Evolutionary conservation across 2,329 filamentous ascomycete species (phyloP).

Genomic region (Ampelomyces quisqualis): DNA sequence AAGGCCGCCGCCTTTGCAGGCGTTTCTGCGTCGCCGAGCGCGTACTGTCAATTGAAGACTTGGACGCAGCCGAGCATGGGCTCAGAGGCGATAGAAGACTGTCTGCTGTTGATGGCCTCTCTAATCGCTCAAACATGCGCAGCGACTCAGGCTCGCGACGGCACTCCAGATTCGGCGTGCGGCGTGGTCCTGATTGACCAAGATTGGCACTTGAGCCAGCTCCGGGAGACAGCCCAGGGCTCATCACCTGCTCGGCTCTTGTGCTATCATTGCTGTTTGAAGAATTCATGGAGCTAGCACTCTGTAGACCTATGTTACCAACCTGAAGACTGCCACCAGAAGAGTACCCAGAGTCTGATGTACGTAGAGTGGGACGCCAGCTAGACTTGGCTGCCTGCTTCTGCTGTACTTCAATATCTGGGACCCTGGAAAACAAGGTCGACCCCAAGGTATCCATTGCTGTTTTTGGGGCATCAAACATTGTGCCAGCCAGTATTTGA

Average conservation of each 20-base stretch:
- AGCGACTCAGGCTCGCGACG: no score
- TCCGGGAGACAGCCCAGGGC: not conserved
- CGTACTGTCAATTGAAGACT: slow-evolving; percentile 10
- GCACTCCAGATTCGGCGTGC: no score
- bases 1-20: slow-evolving; percentile 36
- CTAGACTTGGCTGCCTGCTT: slow-evolving; percentile 7
- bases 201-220: no score
- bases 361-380: slow-evolving; percentile 29
- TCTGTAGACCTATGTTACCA: slow-evolving; percentile 5
- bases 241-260: not conserved
- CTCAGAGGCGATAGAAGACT: slow-evolving; percentile 20
- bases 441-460: slow-evolving; percentile 6
- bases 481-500: slow-evolving; percentile 27
- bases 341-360: slow-evolving; percentile 45
- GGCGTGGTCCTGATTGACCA: no score
- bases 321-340: slow-evolving; percentile 43
- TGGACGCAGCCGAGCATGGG: slow-evolving; percentile 24
- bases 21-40: slow-evolving; percentile 23
- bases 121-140: slow-evolving; percentile 10
- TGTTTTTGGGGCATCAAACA: slow-evolving; percentile 17
- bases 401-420: slow-evolving; percentile 2
- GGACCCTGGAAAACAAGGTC: slow-evolving; percentile 10
- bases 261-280: not conserved
- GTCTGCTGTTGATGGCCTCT: slow-evolving; percentile 12
- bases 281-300: not conserved